A percentile compares a stretch with the other conserved stretches of the same genome.
Evolutionary conservation across 225 moss, liverwort and hornwort species (phyloP).

Genomic region (Sphagnum tenellum): DNA sequence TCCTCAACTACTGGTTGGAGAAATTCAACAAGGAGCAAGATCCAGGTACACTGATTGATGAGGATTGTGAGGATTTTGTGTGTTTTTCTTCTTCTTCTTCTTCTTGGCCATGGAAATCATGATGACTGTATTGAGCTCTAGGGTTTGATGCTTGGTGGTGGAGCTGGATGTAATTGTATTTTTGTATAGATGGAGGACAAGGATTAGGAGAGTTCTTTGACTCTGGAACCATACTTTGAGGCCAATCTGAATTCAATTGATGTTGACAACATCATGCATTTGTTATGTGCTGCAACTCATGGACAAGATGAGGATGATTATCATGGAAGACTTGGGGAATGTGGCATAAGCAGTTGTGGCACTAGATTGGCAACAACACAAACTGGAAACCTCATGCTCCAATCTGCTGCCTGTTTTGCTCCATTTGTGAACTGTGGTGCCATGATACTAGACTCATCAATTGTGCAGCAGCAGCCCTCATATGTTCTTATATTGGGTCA

Average conservation of each 20-base stretch:
- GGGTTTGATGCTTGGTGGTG: conserved; percentile 20
- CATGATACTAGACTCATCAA: too few relatives aligned
- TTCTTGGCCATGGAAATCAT: too few relatives aligned
- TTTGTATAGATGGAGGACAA: too few relatives aligned
- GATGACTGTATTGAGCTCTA: too few relatives aligned
- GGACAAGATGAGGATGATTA: conserved; percentile 28
- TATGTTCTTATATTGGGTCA: conserved; percentile 77
- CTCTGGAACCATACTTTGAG: conserved; percentile 33
- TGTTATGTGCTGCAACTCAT: conserved; percentile 47
- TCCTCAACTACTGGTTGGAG: too few relatives aligned
- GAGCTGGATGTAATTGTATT: too few relatives aligned
- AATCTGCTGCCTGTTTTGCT: conserved; percentile 27
- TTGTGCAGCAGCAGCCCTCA: conserved; percentile 36
- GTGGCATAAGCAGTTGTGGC: conserved; percentile 16
- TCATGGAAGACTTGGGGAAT: too few relatives aligned
- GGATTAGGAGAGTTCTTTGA: too few relatives aligned
- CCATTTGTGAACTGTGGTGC: conserved; percentile 29
- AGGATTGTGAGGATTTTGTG: too few relatives aligned
- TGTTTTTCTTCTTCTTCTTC: too few relatives aligned
- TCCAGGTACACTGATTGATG: too few relatives aligned
- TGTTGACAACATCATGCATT: conserved; percentile 55
- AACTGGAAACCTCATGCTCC: conserved; percentile 43
- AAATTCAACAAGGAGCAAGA: too few relatives aligned
- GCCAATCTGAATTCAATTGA: conserved; percentile 71
- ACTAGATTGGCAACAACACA: conserved; percentile 26